Conservation (phyloP, 2,329 filamentous ascomycete species). For the Uncinocarpus reesii region DNA sequence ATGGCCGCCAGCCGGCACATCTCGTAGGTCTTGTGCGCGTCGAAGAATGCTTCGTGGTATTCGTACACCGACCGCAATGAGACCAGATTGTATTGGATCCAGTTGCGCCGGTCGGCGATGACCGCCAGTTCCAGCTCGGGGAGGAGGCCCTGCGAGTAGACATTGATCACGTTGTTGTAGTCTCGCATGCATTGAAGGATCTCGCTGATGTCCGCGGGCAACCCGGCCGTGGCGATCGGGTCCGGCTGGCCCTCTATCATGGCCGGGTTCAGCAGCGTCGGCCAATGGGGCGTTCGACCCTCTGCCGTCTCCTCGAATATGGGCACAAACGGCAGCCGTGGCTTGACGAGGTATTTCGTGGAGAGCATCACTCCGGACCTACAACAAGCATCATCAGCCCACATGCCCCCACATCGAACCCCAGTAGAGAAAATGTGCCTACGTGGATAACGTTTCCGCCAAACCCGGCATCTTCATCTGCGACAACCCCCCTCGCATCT, state of each 20-base stretch:
- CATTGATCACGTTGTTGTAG: slow-evolving; percentile 21
- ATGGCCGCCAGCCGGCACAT: slow-evolving; percentile 29
- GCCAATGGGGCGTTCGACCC: slow-evolving; percentile 18
- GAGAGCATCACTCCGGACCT: slow-evolving; percentile 22
- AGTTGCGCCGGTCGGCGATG: slow-evolving; percentile 31
- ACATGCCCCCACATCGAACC: too few species aligned
- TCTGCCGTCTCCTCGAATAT: slow-evolving; percentile 19
- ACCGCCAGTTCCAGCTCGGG: slow-evolving; percentile 15
- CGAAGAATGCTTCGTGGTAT: slow-evolving; percentile 13
- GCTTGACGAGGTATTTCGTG: slow-evolving; percentile 20
- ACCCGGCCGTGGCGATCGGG: slow-evolving; percentile 5
- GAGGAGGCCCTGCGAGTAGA: slow-evolving; percentile 19
- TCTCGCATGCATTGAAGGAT: slow-evolving; percentile 22
- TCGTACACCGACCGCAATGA: slow-evolving; percentile 24
- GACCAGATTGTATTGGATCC: slow-evolving; percentile 30
- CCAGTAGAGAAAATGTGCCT: slow-evolving; percentile 15
- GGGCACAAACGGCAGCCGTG: slow-evolving; percentile 20
- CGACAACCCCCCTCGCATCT: slow-evolving; percentile 29
- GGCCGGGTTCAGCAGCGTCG: slow-evolving; percentile 11
- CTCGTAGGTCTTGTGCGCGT: slow-evolving; percentile 25
- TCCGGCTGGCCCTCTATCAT: not conserved
- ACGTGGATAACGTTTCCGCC: slow-evolving; percentile 32
- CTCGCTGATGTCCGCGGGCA: slow-evolving; percentile 13
- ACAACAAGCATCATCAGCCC: not conserved
- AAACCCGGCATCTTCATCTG: slow-evolving; percentile 30